A percentile compares a stretch with the other conserved stretches of the same genome.
These are phyloP conservation scores for Ophryocystis elektroscirrha DNA, from an alignment of 169 alveolate species.

Conservation along the genomic window DNA sequence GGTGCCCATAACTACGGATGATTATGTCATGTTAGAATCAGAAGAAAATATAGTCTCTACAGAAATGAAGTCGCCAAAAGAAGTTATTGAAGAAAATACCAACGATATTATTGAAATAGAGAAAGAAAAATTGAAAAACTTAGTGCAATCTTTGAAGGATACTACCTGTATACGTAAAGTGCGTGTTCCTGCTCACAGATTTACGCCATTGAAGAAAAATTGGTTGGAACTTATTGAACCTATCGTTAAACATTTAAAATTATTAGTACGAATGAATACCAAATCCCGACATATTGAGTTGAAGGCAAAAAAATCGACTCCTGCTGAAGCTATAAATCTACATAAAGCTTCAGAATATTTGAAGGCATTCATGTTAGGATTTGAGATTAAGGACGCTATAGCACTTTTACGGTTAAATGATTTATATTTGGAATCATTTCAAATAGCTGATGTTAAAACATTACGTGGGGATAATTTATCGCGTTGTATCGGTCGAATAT, in stretches of 20 bases:
- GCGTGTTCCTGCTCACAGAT: conserved; percentile 62
- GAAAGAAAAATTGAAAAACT: no score
- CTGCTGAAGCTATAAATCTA: neutral
- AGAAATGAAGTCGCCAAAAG: no score
- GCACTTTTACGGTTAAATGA: conserved; percentile 90
- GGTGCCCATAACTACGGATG: no score
- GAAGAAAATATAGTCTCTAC: no score
- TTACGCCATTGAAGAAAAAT: conserved; percentile 59
- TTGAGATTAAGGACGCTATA: conserved; percentile 88
- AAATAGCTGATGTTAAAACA: conserved; percentile 86
- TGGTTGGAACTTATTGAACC: conserved; percentile 73
- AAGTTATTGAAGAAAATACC: no score
- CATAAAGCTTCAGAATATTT: conserved; percentile 46
- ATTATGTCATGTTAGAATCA: no score
- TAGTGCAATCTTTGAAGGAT: no score
- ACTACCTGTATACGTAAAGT: no score
- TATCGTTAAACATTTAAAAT: conserved; percentile 74
- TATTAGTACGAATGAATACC: conserved; percentile 39
- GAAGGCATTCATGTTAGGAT: conserved; percentile 92
- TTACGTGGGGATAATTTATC: conserved; percentile 89
- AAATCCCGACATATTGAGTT: neutral
- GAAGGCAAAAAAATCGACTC: conserved; percentile 5
- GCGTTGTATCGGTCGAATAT: conserved; percentile 87
- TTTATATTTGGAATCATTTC: conserved; percentile 83
- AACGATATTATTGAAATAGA: no score